These are phyloP conservation scores for Trametes cingulata DNA, from an alignment of 768 basidiomycete species.

Conservation along the genomic window DNA sequence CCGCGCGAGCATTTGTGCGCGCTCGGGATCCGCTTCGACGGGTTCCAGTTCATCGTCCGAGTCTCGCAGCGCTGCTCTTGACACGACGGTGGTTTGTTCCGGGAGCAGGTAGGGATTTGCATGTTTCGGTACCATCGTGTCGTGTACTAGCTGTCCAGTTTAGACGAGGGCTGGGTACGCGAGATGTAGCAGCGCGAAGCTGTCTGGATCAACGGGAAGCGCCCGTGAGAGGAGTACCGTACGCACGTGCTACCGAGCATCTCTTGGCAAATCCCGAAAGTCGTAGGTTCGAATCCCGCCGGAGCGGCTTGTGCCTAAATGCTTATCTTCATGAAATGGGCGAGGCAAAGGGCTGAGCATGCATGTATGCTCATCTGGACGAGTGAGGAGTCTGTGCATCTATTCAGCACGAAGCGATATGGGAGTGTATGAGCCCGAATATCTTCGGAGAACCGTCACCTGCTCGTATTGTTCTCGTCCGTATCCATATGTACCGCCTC, in stretches of 20 bases:
- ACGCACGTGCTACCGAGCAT: no score
- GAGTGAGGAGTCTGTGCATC: neutral
- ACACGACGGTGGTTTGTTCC: neutral
- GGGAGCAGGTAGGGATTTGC: conserved; percentile 9
- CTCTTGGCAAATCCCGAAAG: no score
- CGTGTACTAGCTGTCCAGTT: neutral
- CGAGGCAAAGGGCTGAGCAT: no score
- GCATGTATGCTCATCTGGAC: neutral
- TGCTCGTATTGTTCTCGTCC: no score
- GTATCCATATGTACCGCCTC: no score
- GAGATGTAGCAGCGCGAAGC: no score
- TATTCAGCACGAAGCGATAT: no score
- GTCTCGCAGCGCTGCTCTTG: conserved; percentile 12
- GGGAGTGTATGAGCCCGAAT: no score
- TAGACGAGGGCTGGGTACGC: neutral
- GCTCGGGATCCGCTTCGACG: conserved; percentile 6
- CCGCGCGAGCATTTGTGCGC: conserved; percentile 18
- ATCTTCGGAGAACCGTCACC: no score
- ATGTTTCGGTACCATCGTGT: conserved; percentile 16
- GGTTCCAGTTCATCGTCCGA: conserved; percentile 7
- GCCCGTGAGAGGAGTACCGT: no score
- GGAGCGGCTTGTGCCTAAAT: neutral
- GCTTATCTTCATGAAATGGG: no score
- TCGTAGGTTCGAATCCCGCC: neutral
- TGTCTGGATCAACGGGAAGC: no score